Conservation (phyloP, 2,329 filamentous ascomycete species). For the Aspergillus oerlinghausenensis region DNA sequence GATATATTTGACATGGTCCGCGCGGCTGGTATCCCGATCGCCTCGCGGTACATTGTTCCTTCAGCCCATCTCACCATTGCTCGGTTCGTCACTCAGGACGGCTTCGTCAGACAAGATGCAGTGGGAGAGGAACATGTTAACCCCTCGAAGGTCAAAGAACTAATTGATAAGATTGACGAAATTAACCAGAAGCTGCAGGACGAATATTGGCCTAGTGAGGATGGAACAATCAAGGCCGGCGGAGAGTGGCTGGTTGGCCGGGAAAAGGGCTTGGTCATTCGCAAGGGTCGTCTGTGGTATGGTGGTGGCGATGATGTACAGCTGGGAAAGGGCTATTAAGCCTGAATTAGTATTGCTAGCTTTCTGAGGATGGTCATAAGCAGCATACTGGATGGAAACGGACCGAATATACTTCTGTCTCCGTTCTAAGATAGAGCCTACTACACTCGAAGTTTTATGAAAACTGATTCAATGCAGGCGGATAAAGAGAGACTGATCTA, state of each 20-base stretch:
- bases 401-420: too few species aligned
- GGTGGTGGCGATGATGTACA: conserved; percentile 70
- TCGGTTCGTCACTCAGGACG: conserved; percentile 65
- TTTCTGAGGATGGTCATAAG: too few species aligned
- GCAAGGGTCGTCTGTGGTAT: conserved; percentile 78
- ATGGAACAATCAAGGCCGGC: conserved; percentile 40
- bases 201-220: conserved; percentile 61
- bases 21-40: conserved; percentile 61
- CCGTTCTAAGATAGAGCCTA: too few species aligned
- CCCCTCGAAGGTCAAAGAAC: conserved; percentile 53
- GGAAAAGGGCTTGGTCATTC: conserved; percentile 70
- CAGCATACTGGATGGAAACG: too few species aligned
- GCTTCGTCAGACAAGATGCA: conserved; percentile 42
- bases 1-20: conserved; percentile 65
- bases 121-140: conserved; percentile 35
- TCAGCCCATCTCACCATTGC: conserved; percentile 83
- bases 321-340: neutral
- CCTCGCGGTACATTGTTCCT: conserved; percentile 80
- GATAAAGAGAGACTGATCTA: too few species aligned
- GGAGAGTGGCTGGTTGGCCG: conserved; percentile 82
- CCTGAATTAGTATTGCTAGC: neutral
- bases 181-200: conserved; percentile 70
- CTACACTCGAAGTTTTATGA: too few species aligned
- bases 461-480: too few species aligned
- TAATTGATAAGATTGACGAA: conserved; percentile 67